Percentiles rank a stretch among this genome's conserved stretches.
Evolutionary conservation across 441 rosid species (phyloP).

Genomic region (Erodium chrysanthum): DNA sequence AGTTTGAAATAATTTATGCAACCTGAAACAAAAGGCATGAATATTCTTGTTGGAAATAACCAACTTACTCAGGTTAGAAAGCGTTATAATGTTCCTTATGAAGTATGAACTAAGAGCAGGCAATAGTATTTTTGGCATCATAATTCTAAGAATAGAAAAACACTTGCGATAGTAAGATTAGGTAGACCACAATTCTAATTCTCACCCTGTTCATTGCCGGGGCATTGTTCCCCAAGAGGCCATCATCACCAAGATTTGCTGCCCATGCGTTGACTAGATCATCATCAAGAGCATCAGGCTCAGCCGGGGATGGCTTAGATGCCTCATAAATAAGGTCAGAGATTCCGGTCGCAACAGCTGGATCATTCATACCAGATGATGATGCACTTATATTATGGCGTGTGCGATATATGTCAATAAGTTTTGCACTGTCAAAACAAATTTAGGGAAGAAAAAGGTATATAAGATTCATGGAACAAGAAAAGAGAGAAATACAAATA

Average conservation of each 20-base stretch:
- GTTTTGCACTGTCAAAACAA: constrained; percentile 62
- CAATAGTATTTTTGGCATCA: background rate
- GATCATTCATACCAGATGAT: constrained; percentile 69
- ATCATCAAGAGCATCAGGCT: constrained; percentile 79
- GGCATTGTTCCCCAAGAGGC: constrained; percentile 69
- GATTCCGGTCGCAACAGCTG: constrained; percentile 93
- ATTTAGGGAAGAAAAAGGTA: constrained; percentile 5
- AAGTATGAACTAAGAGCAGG: background rate
- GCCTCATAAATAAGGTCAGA: constrained; percentile 79
- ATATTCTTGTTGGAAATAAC: background rate
- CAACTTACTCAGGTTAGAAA: background rate
- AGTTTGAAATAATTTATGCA: background rate
- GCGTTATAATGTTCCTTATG: background rate
- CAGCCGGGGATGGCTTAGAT: constrained; percentile 59
- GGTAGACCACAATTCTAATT: background rate
- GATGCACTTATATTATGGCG: constrained; percentile 88
- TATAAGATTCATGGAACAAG: background rate
- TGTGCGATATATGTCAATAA: constrained; percentile 75
- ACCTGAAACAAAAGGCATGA: background rate
- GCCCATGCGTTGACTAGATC: constrained; percentile 99
- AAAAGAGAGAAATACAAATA: constrained; percentile 4
- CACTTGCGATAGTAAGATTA: background rate
- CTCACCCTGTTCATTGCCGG: constrained; percentile 97
- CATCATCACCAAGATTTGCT: constrained; percentile 94
- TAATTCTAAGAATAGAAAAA: background rate